Percentiles rank a stretch among this genome's conserved stretches.
Conservation (phyloP, 345 rosid genomes). For the Acer negundo region DNA sequence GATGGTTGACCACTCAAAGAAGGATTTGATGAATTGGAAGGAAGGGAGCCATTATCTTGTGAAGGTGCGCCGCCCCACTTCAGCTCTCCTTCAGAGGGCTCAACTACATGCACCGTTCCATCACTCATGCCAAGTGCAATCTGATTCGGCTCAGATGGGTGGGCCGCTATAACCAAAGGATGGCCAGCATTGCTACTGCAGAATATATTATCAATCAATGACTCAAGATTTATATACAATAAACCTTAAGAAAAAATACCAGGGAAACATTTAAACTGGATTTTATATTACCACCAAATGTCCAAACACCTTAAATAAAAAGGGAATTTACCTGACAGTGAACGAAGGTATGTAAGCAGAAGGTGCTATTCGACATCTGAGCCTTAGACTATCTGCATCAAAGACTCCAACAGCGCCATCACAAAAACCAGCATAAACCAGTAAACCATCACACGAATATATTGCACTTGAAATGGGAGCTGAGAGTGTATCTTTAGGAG, state of each 20-base stretch:
- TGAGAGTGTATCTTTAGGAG: constrained; percentile 45
- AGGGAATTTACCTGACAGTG: constrained; percentile 28
- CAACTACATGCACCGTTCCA: constrained; percentile 58
- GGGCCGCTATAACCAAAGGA: constrained; percentile 60
- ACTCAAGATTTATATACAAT: not conserved
- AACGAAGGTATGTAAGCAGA: constrained; percentile 45
- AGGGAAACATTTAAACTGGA: not conserved
- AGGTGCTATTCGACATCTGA: constrained; percentile 51
- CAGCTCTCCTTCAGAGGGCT: constrained; percentile 48
- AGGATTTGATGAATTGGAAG: constrained; percentile 53
- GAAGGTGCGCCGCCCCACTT: constrained; percentile 50
- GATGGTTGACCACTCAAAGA: constrained; percentile 42
- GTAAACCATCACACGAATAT: constrained; percentile 50
- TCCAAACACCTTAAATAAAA: not conserved
- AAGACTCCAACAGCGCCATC: constrained; percentile 60
- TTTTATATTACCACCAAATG: not conserved
- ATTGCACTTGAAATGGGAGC: constrained; percentile 55
- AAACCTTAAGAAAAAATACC: not conserved
- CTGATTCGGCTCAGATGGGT: constrained; percentile 66
- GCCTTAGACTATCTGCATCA: constrained; percentile 48
- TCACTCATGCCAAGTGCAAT: constrained; percentile 67
- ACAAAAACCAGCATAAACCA: constrained; percentile 46
- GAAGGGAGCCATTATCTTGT: constrained; percentile 41
- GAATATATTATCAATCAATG: not conserved
- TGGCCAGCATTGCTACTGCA: constrained; percentile 32